Conservation (phyloP, 2,329 filamentous ascomycete species). For the Tolypocladium cylindrosporum region DNA sequence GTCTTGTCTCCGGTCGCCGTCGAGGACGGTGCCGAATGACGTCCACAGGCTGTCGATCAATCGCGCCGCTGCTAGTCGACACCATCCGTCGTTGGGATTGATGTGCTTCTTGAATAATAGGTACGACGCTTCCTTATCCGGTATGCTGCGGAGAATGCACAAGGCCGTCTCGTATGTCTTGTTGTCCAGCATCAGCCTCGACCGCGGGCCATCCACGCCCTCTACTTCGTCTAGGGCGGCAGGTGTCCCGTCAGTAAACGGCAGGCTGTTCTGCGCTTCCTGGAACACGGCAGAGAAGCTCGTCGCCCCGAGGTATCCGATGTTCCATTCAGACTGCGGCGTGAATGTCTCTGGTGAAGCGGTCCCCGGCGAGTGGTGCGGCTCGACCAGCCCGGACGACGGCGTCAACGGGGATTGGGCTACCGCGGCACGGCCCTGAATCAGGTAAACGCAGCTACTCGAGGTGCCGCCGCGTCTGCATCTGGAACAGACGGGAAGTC, state of each 20-base stretch:
- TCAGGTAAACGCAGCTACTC: constrained; percentile 25
- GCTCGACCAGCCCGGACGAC: not conserved
- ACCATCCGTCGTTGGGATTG: not conserved
- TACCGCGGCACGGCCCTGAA: not conserved
- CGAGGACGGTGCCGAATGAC: not conserved
- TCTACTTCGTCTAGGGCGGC: not conserved
- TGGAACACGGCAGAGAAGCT: not conserved
- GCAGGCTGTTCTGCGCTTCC: not conserved
- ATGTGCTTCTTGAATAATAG: not conserved
- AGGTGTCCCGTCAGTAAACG: not conserved
- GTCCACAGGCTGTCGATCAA: not conserved
- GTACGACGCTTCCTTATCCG: not conserved
- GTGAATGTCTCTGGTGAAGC: not conserved
- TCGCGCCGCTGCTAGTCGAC: not conserved
- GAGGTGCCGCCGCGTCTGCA: constrained; percentile 24
- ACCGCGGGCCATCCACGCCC: no score
- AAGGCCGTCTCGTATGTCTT: not conserved
- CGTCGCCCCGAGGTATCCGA: not conserved
- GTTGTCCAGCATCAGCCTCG: not conserved
- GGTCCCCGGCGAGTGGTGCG: not conserved
- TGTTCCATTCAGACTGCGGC: not conserved
- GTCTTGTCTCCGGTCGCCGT: not conserved
- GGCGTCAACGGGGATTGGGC: not conserved
- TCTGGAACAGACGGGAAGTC: constrained; percentile 26
- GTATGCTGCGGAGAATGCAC: not conserved